These are phyloP conservation scores for Phaeophleospora eucalypticola DNA, from an alignment of 2,329 filamentous ascomycete species.

Conservation along the genomic window DNA sequence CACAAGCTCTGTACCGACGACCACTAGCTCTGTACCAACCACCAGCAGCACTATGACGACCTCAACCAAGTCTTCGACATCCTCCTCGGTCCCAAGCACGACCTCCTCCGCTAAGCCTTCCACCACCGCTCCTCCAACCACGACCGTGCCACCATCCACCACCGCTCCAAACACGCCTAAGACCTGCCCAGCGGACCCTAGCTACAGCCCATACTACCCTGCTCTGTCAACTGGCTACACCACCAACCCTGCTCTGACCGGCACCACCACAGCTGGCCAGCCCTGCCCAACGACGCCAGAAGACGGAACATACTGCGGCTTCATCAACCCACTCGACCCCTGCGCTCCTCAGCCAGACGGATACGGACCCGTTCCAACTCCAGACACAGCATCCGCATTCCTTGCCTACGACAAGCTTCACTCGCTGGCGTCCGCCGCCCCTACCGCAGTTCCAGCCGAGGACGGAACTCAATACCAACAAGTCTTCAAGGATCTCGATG, in stretches of 20 bases:
- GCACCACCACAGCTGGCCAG: conserved; percentile 21
- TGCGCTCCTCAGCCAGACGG: conserved; percentile 37
- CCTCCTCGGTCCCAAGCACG: neutral
- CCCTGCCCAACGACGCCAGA: conserved; percentile 31
- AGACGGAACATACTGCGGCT: conserved; percentile 35
- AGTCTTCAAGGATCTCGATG: conserved; percentile 32
- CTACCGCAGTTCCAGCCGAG: conserved; percentile 18
- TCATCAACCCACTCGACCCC: conserved; percentile 37
- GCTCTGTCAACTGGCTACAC: conserved; percentile 23
- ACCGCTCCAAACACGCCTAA: no score
- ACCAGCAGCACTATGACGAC: neutral
- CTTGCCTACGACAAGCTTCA: conserved; percentile 17
- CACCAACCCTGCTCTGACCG: conserved; percentile 19
- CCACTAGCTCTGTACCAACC: neutral
- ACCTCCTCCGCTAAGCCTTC: neutral
- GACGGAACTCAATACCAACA: conserved; percentile 24
- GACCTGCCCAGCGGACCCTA: no score
- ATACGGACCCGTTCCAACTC: conserved; percentile 28
- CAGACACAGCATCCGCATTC: conserved; percentile 28
- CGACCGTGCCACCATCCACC: no score
- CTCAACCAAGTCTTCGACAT: neutral
- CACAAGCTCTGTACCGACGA: neutral
- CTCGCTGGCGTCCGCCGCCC: conserved; percentile 17
- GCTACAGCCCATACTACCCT: conserved; percentile 24
- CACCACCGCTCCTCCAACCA: neutral